A percentile compares a stretch with the other conserved stretches of the same genome.
phyloP scores from a whole-genome alignment of 352 stramenopile species.

The Blastocystis sp. region DNA sequence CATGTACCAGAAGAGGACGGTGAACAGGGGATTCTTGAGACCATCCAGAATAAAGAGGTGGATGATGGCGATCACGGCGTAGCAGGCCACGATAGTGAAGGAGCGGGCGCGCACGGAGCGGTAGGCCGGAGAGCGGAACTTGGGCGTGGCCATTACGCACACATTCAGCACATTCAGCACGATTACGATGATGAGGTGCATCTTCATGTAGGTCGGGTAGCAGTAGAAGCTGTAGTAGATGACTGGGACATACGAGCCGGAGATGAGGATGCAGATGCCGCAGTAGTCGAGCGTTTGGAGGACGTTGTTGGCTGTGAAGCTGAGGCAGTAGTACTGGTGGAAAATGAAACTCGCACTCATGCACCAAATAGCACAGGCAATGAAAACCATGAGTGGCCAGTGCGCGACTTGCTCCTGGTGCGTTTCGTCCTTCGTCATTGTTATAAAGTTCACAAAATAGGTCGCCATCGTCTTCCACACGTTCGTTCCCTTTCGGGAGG shows the following conservation, averaged over 20 bases:
- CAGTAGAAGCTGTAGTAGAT: constrained; percentile 70
- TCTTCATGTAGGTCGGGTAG: constrained; percentile 32
- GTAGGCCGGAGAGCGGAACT: constrained; percentile 58
- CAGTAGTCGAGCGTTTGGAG: constrained; percentile 67
- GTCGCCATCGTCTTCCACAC: constrained; percentile 6
- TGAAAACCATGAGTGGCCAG: constrained; percentile 67
- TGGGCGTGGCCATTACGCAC: constrained; percentile 64
- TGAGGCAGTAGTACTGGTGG: constrained; percentile 56
- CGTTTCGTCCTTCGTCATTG: not conserved
- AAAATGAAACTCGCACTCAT: constrained; percentile 50
- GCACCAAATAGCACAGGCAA: constrained; percentile 64
- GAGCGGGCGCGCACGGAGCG: constrained; percentile 42
- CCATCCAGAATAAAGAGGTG: constrained; percentile 56
- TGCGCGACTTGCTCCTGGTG: constrained; percentile 21
- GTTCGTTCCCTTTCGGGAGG: not conserved
- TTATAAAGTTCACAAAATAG: constrained; percentile 33
- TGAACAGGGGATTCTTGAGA: constrained; percentile 62
- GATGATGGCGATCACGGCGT: constrained; percentile 25
- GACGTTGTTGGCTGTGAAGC: constrained; percentile 50
- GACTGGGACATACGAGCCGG: constrained; percentile 65
- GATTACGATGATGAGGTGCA: constrained; percentile 66
- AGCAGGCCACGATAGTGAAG: constrained; percentile 61
- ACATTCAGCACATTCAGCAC: constrained; percentile 61
- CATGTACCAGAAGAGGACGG: constrained; percentile 44
- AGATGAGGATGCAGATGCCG: constrained; percentile 69